Evolutionary conservation across 371 early-diverging fungal species (phyloP), one percentile per base, ranked within the genome.

Genomic region (Mucor indicus): DNA sequence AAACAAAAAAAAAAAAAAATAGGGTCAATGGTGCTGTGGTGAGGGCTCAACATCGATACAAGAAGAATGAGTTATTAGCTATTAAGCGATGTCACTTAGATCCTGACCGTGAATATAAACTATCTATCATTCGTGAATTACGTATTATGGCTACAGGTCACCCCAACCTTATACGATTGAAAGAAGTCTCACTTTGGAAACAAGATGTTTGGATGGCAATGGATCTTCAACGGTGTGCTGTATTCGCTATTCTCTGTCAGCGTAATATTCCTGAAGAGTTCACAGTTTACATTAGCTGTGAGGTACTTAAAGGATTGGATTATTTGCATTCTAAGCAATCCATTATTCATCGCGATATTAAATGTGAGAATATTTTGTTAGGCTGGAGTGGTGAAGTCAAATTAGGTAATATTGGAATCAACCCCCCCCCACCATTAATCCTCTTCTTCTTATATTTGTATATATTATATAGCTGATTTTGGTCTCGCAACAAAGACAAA

Each of bases 291-390:
- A 72, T 75, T 23, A 59, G 68, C 7, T 63, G 72, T 31, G 76
- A 72, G 38, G 57, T 64, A 19, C 45, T 75, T 15, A 83, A 81
- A 16, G 99, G 96, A 1, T 77, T 99, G 1, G 55, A 71, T 12
- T 98, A 97, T 61, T 77, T 99, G 24, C 99, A 99, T 60, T 67
- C 75, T 21, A 93, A 94, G n/a, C n/a, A n/a, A 58, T 82, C 92
- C 38, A 94, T 98, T 20, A 99, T 99, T 58, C 99, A 99, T 64
- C 78, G 99, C 22, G 92, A 92, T 57, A 86, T 95, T 48, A 95
- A 96, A 69, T 93, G 93, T 39, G 99, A 99, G 64, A 99, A 99
- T 61, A 62, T 99, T 37, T 75, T 99, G 42, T 69, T 99, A 38
- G 98, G 95, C 32, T 72, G 84, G 50, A 84, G 96, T 50, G 96